Evolutionary conservation across 106 monocot species (phyloP).

Genomic region (Posidonia australis): DNA sequence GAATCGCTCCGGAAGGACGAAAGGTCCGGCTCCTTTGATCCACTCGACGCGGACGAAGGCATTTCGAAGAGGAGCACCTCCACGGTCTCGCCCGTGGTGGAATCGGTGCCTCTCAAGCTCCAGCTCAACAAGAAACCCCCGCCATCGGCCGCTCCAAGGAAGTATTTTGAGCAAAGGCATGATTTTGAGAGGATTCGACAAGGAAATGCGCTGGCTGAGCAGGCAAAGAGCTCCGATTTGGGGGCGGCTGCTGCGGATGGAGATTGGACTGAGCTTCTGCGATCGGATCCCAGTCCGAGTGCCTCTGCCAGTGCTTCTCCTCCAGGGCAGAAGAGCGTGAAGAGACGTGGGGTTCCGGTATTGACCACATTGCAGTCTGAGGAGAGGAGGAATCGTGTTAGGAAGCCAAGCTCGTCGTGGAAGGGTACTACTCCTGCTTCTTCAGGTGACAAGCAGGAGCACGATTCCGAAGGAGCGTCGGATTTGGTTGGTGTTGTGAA

Average conservation of each 20-base stretch:
- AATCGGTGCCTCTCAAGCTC: conserved; percentile 26
- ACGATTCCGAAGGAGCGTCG: neutral
- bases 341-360: conserved; percentile 7
- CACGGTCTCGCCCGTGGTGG: neutral
- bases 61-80: conserved; percentile 3
- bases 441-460: neutral
- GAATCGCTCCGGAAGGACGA: conserved; percentile 56
- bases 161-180: neutral
- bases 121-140: conserved; percentile 30
- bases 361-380: neutral
- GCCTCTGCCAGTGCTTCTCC: neutral
- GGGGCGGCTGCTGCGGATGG: conserved; percentile 23
- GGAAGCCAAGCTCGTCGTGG: neutral
- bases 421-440: neutral
- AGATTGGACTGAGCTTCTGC: conserved; percentile 77
- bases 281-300: conserved; percentile 24
- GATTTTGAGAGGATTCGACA: neutral
- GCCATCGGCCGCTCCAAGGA: neutral
- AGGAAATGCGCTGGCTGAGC: neutral
- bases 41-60: neutral
- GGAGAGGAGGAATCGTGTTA: neutral
- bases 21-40: neutral
- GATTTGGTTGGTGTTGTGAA: neutral
- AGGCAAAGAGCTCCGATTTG: neutral
- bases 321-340: conserved; percentile 2